Conservation (phyloP, 129 eudicot genomes). For the Saposhnikovia divaricata region DNA sequence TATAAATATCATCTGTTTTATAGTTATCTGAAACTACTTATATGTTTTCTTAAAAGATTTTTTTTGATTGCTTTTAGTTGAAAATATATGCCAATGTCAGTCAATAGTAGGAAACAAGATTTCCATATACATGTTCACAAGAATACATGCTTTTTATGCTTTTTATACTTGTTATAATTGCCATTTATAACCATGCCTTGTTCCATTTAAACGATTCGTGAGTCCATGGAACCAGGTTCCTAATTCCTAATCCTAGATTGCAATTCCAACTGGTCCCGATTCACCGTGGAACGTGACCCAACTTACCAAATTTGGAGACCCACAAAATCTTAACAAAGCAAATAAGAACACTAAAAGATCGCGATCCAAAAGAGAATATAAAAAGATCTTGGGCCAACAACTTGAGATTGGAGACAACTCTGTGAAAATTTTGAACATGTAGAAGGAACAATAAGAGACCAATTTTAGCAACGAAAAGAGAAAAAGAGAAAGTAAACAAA, state of each 20-base stretch:
- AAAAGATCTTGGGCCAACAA: background rate
- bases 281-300: background rate
- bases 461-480: background rate
- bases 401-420: background rate
- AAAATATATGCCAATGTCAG: background rate
- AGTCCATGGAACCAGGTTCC: background rate
- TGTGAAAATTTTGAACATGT: background rate
- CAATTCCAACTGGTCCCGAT: background rate
- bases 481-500: too few relatives aligned
- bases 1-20: constrained; percentile 15
- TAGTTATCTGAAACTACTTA: background rate
- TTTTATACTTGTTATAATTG: background rate
- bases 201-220: background rate
- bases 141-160: background rate
- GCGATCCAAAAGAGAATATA: background rate
- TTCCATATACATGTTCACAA: background rate
- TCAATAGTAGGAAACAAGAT: background rate
- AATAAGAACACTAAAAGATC: background rate
- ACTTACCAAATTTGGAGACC: background rate
- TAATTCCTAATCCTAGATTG: background rate
- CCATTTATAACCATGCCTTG: background rate
- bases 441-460: background rate
- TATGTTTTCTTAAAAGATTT: background rate
- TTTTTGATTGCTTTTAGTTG: background rate
- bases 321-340: too few relatives aligned